Evolutionary conservation across 2,329 filamentous ascomycete genomes (phyloP).

Genomic region (Endoconidiophora laricicola): DNA sequence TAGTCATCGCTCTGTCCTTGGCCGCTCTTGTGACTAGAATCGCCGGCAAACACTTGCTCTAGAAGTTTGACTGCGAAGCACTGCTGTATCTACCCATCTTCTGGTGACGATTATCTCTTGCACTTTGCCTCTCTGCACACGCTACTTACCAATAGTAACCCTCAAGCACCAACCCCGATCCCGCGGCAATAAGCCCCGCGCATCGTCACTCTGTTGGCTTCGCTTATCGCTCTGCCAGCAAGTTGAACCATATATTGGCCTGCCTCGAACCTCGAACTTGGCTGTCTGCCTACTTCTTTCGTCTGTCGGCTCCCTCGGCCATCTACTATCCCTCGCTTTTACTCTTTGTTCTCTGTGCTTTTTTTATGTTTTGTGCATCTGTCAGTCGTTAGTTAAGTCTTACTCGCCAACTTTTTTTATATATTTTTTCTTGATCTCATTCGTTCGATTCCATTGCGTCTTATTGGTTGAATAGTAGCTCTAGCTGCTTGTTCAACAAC

Average conservation of each 20-base stretch:
- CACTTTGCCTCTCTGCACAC: no score
- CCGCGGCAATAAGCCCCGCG: conserved; percentile 11
- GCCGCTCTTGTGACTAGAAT: no score
- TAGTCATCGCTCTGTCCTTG: no score
- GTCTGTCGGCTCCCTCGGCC: background rate
- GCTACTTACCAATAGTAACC: background rate
- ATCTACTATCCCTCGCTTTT: background rate
- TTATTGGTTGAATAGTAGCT: background rate
- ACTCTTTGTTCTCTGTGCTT: background rate
- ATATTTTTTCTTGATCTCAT: no score
- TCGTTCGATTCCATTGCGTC: background rate
- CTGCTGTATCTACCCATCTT: no score
- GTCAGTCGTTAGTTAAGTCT: no score
- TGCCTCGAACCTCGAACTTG: background rate
- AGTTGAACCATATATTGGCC: conserved; percentile 4
- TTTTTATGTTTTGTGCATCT: background rate
- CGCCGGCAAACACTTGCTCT: no score
- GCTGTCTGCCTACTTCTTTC: background rate
- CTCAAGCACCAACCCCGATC: background rate
- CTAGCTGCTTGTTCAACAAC: no score
- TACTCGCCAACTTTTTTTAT: background rate
- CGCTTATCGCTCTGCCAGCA: conserved; percentile 11
- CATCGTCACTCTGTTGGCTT: conserved; percentile 12
- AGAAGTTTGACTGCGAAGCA: no score
- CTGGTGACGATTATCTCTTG: no score